Base-by-base conservation (phyloP, 2,329 filamentous ascomycete genomes). In the Hymenotorrendiella dingleyae region DNA sequence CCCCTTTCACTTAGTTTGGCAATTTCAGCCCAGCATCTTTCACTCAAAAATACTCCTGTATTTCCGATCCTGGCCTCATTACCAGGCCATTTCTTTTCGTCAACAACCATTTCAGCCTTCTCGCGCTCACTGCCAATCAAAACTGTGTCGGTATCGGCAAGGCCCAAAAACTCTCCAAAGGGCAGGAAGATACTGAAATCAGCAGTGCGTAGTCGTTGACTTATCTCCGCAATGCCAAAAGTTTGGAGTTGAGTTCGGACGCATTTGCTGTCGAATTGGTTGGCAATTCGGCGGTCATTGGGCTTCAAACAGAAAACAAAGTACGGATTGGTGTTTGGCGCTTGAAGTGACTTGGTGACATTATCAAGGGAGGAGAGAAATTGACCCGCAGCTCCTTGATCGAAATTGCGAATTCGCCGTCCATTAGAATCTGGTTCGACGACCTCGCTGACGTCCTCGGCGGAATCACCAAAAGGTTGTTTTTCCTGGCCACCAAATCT, bases 201-300 rank as follows among this genome's bases (percentile, higher is more conserved):
- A 0, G 91, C 91, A 42, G 91, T 91, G 37, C 90, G 80, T 28
- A 98, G 73, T 16, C 93, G 78, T 61, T 96, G 90, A 61, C 90
- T 95, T 63, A 98, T 96, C 62, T 98, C 93, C 1, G 90, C 90
- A 57, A 98, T 94, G 23, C 93, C 93, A 54, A 97, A 87, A 0
- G 89, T 94, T 61, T 97, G 91, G 1, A 98, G 78, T 62, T 98
- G 93, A 9, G 86, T 86, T 4, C 93, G 82, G 17, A 98, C 93
- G 62, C 93, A 98, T 65, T 97, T 97, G 75, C 89, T 96, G 64
- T 98, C 93, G 56, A 97, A 98, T 60, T 98, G 93, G 55, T 98
- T 98, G 48, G 93, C 91, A 53, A 98, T 98, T 37, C 93, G 82
- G 40, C 93, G 79, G 62, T 98, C 93, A 55, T 98, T 98, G 17